Evolutionary conservation across 495 filamentous ascomycete species (phyloP).

Genomic region (Corynascus novoguineensis): DNA sequence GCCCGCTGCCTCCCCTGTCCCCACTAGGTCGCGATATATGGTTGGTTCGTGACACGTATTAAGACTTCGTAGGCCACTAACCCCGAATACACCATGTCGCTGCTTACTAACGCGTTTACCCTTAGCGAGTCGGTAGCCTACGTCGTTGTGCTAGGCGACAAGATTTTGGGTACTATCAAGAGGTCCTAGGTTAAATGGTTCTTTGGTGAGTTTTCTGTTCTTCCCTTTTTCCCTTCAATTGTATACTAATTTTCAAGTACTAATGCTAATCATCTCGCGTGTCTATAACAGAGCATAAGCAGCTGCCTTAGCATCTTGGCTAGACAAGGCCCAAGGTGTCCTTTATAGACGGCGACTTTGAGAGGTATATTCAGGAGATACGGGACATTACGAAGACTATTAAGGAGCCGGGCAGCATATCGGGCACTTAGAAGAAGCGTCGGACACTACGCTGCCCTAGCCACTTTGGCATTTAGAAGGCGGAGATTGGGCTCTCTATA

Average conservation of each 20-base stretch:
- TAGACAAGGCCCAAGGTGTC: constrained; percentile 17
- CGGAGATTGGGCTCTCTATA: too few relatives aligned
- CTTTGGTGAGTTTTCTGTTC: constrained; percentile 35
- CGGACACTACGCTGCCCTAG: not conserved
- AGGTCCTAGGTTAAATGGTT: constrained; percentile 39
- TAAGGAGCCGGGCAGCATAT: not conserved
- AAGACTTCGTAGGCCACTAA: constrained; percentile 43
- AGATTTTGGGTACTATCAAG: constrained; percentile 31
- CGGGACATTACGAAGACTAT: not conserved
- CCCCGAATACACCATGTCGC: constrained; percentile 35
- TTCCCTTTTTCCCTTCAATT: not conserved
- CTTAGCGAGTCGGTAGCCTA: constrained; percentile 45
- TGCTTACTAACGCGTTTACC: constrained; percentile 35
- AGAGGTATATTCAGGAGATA: not conserved
- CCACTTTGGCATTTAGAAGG: not conserved
- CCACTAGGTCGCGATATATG: too few relatives aligned
- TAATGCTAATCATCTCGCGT: not conserved
- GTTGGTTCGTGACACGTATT: too few relatives aligned
- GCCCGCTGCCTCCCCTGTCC: too few relatives aligned
- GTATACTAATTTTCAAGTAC: not conserved
- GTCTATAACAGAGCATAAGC: constrained; percentile 26
- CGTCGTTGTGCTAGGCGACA: constrained; percentile 42
- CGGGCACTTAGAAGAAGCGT: not conserved
- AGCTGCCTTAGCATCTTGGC: constrained; percentile 42
- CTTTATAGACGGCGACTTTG: constrained; percentile 6